A percentile compares a stretch with the other conserved stretches of the same genome.
phyloP scores from a whole-genome alignment of 176 grass and related monocot species.

The Oryza coarctata region DNA sequence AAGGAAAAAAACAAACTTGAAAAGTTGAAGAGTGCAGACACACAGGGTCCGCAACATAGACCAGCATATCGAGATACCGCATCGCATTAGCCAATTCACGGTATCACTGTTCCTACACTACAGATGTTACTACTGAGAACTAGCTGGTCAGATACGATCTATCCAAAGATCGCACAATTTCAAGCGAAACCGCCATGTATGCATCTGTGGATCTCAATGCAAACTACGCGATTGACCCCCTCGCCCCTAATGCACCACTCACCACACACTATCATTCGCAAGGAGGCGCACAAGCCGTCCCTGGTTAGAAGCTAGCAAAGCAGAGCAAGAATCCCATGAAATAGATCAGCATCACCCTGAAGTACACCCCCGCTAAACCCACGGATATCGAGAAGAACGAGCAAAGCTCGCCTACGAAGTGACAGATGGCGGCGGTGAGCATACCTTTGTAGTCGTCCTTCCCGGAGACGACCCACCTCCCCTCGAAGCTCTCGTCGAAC shows the following conservation, averaged over 20 bases:
- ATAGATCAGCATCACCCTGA: background rate
- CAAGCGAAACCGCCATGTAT: background rate
- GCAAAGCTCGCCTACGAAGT: background rate
- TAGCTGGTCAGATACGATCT: background rate
- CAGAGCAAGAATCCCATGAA: too few species aligned
- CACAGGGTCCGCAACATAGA: too few species aligned
- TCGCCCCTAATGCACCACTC: background rate
- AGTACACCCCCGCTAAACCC: slow-evolving; percentile 13
- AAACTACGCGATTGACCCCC: background rate
- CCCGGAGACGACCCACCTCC: slow-evolving; percentile 65
- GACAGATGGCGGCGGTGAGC: background rate
- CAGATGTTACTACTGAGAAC: background rate
- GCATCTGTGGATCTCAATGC: slow-evolving; percentile 4
- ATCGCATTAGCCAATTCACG: background rate
- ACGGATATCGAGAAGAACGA: slow-evolving; percentile 34
- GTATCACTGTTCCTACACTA: background rate
- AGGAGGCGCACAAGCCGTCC: too few species aligned
- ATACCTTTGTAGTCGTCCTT: slow-evolving; percentile 90
- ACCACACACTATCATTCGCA: background rate
- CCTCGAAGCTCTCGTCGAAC: slow-evolving; percentile 82
- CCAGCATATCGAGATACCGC: background rate
- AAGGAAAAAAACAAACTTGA: too few species aligned
- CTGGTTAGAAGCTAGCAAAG: background rate
- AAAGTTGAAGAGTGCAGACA: too few species aligned
- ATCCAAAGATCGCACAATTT: background rate